phyloP scores from a whole-genome alignment of 306 rosid species.

The Trifolium pratense region DNA sequence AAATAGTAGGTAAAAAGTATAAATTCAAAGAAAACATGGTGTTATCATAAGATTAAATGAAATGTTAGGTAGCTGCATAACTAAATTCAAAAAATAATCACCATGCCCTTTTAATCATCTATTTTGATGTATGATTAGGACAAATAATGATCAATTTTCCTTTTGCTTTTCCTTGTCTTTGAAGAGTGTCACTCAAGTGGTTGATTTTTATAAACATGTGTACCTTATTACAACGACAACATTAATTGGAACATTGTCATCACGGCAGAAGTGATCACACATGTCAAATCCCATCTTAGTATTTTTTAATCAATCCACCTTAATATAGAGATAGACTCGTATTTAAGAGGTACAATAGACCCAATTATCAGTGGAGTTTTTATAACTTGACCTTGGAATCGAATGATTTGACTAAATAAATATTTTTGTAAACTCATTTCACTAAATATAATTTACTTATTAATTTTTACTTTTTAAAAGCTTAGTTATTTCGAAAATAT shows the following conservation, averaged over 20 bases:
- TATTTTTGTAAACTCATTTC: too few species aligned
- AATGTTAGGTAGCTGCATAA: conserved; percentile 3
- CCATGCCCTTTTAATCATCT: not conserved
- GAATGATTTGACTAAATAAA: not conserved
- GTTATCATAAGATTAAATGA: not conserved
- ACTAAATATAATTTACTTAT: too few species aligned
- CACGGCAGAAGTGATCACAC: not conserved
- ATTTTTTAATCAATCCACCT: not conserved
- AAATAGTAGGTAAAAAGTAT: not conserved
- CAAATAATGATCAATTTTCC: not conserved
- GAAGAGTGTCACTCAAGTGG: not conserved
- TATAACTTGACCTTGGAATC: not conserved
- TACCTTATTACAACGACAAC: not conserved
- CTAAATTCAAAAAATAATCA: not conserved
- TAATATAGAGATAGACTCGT: not conserved
- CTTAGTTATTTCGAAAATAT: too few species aligned
- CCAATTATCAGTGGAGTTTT: not conserved
- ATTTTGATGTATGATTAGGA: conserved; percentile 2
- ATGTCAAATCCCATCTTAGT: not conserved
- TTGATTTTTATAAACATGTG: not conserved
- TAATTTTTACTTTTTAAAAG: too few species aligned
- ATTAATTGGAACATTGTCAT: not conserved
- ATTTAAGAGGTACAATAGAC: not conserved
- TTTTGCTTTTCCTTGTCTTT: conserved; percentile 5
- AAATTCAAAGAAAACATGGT: not conserved